A percentile compares a stretch with the other conserved stretches of the same genome.
These are phyloP conservation scores for Kewa caespitosa DNA, from an alignment of 179 eudicot species.

Conservation along the genomic window DNA sequence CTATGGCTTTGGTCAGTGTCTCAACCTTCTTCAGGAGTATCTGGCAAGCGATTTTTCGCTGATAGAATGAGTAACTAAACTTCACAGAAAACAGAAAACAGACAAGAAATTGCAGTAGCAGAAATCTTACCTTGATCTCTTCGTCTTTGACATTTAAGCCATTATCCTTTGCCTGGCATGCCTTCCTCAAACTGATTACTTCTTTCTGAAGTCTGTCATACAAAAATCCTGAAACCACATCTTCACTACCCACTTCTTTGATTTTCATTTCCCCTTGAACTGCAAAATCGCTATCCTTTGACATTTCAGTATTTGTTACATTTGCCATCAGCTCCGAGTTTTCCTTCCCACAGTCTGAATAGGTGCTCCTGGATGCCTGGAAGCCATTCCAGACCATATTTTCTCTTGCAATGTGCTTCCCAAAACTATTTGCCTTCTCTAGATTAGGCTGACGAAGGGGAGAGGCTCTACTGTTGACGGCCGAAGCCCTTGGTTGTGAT, in stretches of 20 bases:
- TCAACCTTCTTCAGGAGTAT: slow-evolving; percentile 73
- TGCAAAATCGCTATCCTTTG: slow-evolving; percentile 17
- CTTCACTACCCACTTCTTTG: slow-evolving; percentile 39
- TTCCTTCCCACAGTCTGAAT: slow-evolving; percentile 52
- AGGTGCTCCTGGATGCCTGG: slow-evolving; percentile 51
- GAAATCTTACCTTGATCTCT: slow-evolving; percentile 68
- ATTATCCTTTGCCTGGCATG: slow-evolving; percentile 58
- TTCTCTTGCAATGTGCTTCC: slow-evolving; percentile 33
- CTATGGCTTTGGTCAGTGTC: slow-evolving; percentile 61
- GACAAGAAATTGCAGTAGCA: neutral
- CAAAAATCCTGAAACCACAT: slow-evolving; percentile 81
- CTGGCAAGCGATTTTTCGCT: slow-evolving; percentile 35
- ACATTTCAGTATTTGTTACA: slow-evolving; percentile 15
- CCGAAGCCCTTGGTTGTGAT: slow-evolving; percentile 69
- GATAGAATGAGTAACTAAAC: neutral
- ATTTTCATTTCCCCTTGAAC: slow-evolving; percentile 25
- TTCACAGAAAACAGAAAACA: neutral
- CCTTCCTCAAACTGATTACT: slow-evolving; percentile 64
- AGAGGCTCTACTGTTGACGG: slow-evolving; percentile 29
- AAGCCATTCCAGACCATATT: slow-evolving; percentile 45
- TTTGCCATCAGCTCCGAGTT: slow-evolving; percentile 42
- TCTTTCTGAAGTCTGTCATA: slow-evolving; percentile 93
- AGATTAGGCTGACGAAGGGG: slow-evolving; percentile 31
- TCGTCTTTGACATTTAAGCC: slow-evolving; percentile 61
- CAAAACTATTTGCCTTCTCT: slow-evolving; percentile 30